Conservation (phyloP, 1,139 yeast genomes). For the Yamadazyma blattariae region DNA sequence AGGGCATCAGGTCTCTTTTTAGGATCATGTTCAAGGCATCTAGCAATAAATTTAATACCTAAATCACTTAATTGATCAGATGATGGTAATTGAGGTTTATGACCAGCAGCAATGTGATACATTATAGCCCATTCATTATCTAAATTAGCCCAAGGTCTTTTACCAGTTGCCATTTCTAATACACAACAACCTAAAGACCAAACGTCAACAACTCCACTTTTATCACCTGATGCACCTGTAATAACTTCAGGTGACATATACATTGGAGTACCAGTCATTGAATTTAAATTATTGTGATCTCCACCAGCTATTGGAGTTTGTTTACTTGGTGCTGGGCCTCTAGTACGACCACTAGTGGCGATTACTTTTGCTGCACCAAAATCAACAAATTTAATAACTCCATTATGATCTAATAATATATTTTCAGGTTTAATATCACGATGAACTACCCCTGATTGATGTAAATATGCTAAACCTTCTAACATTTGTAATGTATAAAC, state of each 20-base stretch:
- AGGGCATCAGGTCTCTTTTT: constrained; percentile 76
- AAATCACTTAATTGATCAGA: constrained; percentile 71
- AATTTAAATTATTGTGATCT: constrained; percentile 31
- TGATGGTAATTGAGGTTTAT: constrained; percentile 81
- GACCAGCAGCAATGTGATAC: constrained; percentile 98
- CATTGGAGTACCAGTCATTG: constrained; percentile 97
- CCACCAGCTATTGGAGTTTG: constrained; percentile 13
- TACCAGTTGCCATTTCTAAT: constrained; percentile 79
- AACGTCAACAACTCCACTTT: constrained; percentile 74
- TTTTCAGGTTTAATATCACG: constrained; percentile 97
- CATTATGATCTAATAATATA: constrained; percentile 84
- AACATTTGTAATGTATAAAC: constrained; percentile 89
- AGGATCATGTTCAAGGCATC: constrained; percentile 85
- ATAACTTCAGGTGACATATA: constrained; percentile 98
- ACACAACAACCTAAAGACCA: constrained; percentile 87
- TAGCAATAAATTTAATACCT: constrained; percentile 69
- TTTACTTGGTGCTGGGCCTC: constrained; percentile 20
- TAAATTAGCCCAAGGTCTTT: constrained; percentile 84
- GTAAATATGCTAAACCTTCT: constrained; percentile 93
- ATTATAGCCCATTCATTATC: constrained; percentile 98
- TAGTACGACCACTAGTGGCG: constrained; percentile 62
- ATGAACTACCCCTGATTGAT: constrained; percentile 94
- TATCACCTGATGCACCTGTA: constrained; percentile 64
- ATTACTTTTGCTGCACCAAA: constrained; percentile 97
- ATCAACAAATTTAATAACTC: constrained; percentile 92